Evolutionary conservation across 805 yeast species (phyloP), one percentile per base, ranked within the genome.

Genomic region (Saccharomycopsis babjevae): DNA sequence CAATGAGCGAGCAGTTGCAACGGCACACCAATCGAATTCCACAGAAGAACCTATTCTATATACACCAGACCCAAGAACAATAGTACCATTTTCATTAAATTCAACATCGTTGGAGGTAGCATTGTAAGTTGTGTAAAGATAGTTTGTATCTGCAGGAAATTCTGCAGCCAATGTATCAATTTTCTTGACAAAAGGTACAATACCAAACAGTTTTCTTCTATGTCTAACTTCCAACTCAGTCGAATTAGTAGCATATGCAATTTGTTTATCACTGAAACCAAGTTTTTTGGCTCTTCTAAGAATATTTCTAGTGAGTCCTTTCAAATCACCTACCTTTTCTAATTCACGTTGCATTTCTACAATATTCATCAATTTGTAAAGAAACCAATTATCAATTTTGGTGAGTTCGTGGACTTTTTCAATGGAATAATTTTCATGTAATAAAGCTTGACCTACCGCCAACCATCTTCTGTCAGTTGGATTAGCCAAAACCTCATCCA

Each of bases 11-110:
- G 96, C 97, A 62, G 99, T 88, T 66, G 94, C 83, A 65, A 93
- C 99, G 60, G 98, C 99, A 81, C 99, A 93, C 99, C 99, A 93
- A 75, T 93, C 99, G 70, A 93, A 93, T 77, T 94, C 99, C 60
- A 93, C 99, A 38, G 97, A 91, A 1, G 97, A 92, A 62, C 99
- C 99, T 73, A 93, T 93, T 76, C 99, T 84, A 83, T 93, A 93
- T 58, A 94, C 99, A 79, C 99, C 98, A n/a, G 97, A 91, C 59
- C 98, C 99, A 68, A 93, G 80, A 50, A 93, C 98, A 83, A 94
- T 78, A 64, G 94, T 87, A 71, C 98, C 98, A 67, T 88, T 81
- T 62, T 93, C 98, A 69, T 87, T 83, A 71, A 93, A 94, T 54
- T 78, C 81, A 57, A 93, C 86, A 74, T 93, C 99, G 66, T 85